Percentiles rank a stretch among this genome's conserved stretches.
phyloP scores from a whole-genome alignment of 768 basidiomycete species.

The Clitopilus hobsonii region DNA sequence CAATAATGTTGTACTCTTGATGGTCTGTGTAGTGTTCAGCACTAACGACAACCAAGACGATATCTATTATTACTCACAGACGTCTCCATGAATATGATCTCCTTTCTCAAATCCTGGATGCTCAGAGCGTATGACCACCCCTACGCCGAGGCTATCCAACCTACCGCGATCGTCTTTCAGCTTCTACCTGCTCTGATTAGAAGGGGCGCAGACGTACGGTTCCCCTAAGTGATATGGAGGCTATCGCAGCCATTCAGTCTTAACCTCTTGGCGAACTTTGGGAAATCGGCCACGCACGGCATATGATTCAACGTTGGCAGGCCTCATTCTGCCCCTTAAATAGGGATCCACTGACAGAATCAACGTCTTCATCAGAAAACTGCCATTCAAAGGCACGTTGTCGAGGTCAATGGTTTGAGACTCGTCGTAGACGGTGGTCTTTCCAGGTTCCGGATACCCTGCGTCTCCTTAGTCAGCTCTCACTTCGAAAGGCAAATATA shows the following conservation, averaged over 20 bases:
- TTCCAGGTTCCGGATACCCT: conserved; percentile 29
- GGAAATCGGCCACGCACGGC: conserved; percentile 3
- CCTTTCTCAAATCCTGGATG: conserved; percentile 17
- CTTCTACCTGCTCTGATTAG: too few species aligned
- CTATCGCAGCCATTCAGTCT: conserved; percentile 2
- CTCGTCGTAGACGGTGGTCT: conserved; percentile 33
- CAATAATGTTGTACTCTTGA: conserved; percentile 33
- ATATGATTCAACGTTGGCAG: conserved; percentile 16
- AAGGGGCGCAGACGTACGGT: conserved; percentile 21
- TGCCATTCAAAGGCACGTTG: conserved; percentile 28
- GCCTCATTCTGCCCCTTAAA: conserved; percentile 32
- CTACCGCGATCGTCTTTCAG: too few species aligned
- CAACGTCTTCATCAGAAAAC: conserved; percentile 38
- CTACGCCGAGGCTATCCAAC: conserved; percentile 13
- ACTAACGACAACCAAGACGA: too few species aligned
- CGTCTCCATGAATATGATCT: conserved; percentile 24
- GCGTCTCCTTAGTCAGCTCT: not conserved
- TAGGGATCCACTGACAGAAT: conserved; percentile 43
- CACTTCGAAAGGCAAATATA: too few species aligned
- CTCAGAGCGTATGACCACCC: conserved; percentile 18
- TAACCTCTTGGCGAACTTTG: not conserved
- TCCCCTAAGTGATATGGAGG: conserved; percentile 12
- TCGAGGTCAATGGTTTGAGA: conserved; percentile 40
- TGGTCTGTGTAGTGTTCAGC: conserved; percentile 31
- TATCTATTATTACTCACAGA: conserved; percentile 14